Evolutionary conservation across 768 basidiomycete genomes (phyloP).

Genomic region (Naganishia onofrii): DNA sequence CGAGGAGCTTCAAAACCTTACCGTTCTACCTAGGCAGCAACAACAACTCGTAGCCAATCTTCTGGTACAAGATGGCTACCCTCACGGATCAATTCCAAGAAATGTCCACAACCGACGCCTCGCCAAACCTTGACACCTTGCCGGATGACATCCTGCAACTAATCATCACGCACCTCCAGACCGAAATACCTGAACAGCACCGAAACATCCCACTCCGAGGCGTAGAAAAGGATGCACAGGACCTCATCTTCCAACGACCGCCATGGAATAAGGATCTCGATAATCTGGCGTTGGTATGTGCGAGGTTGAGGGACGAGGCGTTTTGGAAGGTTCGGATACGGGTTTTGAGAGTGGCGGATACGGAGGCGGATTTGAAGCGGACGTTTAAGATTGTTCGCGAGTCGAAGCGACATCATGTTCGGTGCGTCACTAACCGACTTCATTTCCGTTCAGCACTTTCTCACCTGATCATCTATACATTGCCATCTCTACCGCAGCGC

Average conservation of each 20-base stretch:
- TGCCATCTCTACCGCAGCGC: neutral
- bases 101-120: neutral
- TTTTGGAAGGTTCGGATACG: slow-evolving; percentile 3
- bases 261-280: slow-evolving; percentile 11
- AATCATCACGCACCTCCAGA: slow-evolving; percentile 1
- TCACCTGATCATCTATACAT: neutral
- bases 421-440: neutral
- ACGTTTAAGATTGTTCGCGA: neutral
- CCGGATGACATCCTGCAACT: slow-evolving; percentile 11
- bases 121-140: neutral
- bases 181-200: neutral
- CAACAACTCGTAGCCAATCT: too few species aligned
- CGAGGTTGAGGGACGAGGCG: slow-evolving; percentile 12
- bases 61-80: neutral
- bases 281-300: neutral
- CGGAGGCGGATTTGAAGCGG: neutral
- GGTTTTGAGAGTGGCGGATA: slow-evolving; percentile 18
- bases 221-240: slow-evolving; percentile 22
- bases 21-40: too few species aligned
- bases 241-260: neutral
- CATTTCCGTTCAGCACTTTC: too few species aligned
- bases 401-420: slow-evolving; percentile 14
- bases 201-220: neutral
- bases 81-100: neutral
- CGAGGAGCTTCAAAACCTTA: too few species aligned